Evolutionary conservation across 495 filamentous ascomycete species (phyloP).

Genomic region (Choiromyces venosus): DNA sequence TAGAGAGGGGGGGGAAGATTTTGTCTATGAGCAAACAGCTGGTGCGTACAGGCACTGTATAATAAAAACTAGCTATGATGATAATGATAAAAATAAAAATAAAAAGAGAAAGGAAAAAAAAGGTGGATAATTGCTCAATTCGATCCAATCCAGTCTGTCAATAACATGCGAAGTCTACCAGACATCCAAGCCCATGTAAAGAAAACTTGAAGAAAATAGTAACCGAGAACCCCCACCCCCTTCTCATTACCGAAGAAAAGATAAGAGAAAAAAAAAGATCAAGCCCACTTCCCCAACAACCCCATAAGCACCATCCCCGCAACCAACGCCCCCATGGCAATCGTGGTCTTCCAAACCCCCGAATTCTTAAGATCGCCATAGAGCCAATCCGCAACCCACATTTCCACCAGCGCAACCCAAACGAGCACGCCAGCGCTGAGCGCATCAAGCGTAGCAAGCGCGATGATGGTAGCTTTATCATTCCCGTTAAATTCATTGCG

Average conservation of each 20-base stretch:
- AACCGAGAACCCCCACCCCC: no score
- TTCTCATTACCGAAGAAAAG: neutral
- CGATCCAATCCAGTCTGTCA: no score
- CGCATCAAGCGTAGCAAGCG: constrained; percentile 56
- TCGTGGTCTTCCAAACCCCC: constrained; percentile 28
- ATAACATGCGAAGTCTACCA: no score
- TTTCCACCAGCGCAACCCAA: constrained; percentile 58
- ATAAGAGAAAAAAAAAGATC: neutral
- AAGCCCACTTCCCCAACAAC: constrained; percentile 49
- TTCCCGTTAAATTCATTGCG: constrained; percentile 54
- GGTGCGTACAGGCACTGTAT: no score
- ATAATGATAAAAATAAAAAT: no score
- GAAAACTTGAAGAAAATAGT: no score
- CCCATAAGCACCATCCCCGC: constrained; percentile 46
- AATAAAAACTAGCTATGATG: no score
- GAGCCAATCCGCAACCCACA: constrained; percentile 57
- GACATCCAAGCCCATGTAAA: no score
- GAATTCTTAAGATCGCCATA: constrained; percentile 44
- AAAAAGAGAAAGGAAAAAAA: no score
- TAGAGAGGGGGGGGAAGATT: no score
- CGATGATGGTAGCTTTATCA: constrained; percentile 51
- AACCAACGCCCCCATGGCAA: constrained; percentile 42
- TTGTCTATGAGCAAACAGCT: no score
- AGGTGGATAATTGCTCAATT: no score
- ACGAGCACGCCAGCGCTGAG: constrained; percentile 55